These are phyloP conservation scores for Rhodotorula sp. DNA, from an alignment of 1,284 basidiomycete genomes.

Conservation along the genomic window DNA sequence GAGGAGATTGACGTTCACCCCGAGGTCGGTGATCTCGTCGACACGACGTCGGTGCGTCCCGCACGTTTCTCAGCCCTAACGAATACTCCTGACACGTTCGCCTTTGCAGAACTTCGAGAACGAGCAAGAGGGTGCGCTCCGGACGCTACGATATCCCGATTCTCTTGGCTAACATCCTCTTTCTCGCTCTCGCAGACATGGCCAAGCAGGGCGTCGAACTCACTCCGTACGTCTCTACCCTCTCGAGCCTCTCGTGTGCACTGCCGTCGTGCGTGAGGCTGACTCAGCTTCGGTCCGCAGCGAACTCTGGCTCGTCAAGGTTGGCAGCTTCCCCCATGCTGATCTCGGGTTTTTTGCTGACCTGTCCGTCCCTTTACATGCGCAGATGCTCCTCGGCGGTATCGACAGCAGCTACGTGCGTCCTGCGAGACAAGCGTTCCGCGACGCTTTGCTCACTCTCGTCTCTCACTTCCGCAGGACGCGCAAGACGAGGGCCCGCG, in stretches of 20 bases:
- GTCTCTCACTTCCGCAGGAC: too few relatives aligned
- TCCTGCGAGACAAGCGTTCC: neutral
- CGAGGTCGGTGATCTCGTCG: constrained; percentile 14
- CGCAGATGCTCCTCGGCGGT: constrained; percentile 4
- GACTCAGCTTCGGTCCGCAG: neutral
- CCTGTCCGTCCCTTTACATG: neutral
- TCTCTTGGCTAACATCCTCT: neutral
- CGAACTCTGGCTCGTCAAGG: constrained; percentile 18
- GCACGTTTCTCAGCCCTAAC: neutral
- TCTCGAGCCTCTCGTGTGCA: neutral
- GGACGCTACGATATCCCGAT: neutral
- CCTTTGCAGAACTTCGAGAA: constrained; percentile 1
- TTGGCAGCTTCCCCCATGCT: neutral
- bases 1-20: constrained; percentile 53
- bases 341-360: neutral
- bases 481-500: too few relatives aligned
- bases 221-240: neutral
- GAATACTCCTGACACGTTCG: neutral
- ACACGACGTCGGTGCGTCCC: neutral
- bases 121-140: constrained; percentile 3
- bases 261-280: neutral
- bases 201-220: constrained; percentile 1
- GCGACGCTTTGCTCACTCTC: neutral
- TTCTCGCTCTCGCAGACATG: neutral
- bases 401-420: constrained; percentile 8